Percentiles rank a stretch among this genome's conserved stretches.
Conservation (phyloP, 306 rosid species). For the Rosa lucieae region DNA sequence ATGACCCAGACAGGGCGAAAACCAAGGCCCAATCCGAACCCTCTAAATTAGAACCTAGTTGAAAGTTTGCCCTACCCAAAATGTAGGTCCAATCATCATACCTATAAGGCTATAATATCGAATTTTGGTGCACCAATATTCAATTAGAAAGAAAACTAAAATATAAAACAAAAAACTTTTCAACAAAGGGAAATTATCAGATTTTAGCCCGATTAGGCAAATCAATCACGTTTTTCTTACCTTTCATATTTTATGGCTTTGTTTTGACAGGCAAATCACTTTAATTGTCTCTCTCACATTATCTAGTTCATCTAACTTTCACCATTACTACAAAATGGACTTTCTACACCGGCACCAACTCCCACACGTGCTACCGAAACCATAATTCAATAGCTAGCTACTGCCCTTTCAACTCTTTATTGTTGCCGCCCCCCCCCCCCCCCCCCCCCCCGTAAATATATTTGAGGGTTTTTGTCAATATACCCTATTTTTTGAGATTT, state of each 20-base stretch:
- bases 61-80: not conserved
- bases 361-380: not conserved
- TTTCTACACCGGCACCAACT: not conserved
- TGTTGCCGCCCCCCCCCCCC: no score
- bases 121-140: not conserved
- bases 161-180: not conserved
- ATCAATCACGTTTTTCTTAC: conserved; percentile 1
- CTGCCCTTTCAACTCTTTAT: not conserved
- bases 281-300: not conserved
- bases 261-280: not conserved
- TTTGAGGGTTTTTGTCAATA: not conserved
- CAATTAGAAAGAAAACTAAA: not conserved
- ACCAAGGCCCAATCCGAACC: not conserved
- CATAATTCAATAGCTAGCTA: not conserved
- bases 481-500: no score
- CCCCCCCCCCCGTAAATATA: not conserved
- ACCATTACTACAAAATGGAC: not conserved
- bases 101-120: not conserved
- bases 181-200: not conserved
- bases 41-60: no score
- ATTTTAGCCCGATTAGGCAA: not conserved
- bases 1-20: not conserved
- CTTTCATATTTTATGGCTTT: not conserved
- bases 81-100: not conserved
- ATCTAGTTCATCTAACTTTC: conserved; percentile 8